These are phyloP conservation scores for Nakazawaea populi DNA, from an alignment of 805 yeast species.

Conservation along the genomic window DNA sequence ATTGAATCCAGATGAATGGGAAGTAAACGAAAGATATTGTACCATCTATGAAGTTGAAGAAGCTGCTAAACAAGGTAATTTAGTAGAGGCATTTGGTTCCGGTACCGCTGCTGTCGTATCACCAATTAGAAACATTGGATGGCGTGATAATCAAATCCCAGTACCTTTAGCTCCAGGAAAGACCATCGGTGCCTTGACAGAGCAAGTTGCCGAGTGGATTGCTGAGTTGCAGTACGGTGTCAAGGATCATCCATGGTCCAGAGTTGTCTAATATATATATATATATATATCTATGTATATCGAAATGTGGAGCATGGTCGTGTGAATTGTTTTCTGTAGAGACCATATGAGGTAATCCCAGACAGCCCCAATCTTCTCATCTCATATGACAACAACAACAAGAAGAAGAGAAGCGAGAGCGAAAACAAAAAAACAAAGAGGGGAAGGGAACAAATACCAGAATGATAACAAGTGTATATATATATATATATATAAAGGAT, in stretches of 20 bases:
- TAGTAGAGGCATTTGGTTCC: constrained; percentile 92
- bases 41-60: constrained; percentile 77
- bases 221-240: constrained; percentile 86
- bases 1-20: constrained; percentile 76
- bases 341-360: no score
- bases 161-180: constrained; percentile 82
- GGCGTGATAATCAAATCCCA: constrained; percentile 60
- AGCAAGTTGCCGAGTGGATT: constrained; percentile 78
- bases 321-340: no score
- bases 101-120: constrained; percentile 98
- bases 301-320: neutral
- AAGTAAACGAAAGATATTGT: constrained; percentile 73
- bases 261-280: constrained; percentile 24
- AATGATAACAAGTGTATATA: neutral
- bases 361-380: no score
- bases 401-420: neutral
- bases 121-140: constrained; percentile 85
- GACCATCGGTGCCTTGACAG: constrained; percentile 74
- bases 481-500: no score
- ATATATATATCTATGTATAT: neutral
- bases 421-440: neutral
- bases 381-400: neutral
- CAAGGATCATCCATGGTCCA: constrained; percentile 56
- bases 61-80: constrained; percentile 71
- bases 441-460: neutral